Conservation (phyloP, 805 yeast species). For the Kluyveromyces lactis region DNA sequence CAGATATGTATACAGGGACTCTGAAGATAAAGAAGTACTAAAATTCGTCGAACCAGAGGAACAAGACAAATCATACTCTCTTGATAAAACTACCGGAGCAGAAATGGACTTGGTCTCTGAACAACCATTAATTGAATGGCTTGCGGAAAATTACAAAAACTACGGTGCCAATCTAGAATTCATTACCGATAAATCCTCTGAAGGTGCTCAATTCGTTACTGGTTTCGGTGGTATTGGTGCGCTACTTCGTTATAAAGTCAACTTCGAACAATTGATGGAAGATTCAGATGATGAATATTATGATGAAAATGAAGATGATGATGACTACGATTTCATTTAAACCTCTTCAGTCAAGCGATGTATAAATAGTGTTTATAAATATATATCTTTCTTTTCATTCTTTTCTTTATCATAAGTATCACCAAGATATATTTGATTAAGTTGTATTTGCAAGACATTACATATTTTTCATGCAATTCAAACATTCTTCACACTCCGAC, state of each 20-base stretch:
- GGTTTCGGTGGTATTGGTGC: conserved; percentile 99
- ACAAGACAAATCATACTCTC: conserved; percentile 63
- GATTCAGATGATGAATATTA: conserved; percentile 86
- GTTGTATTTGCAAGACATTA: too few species aligned
- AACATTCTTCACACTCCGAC: too few species aligned
- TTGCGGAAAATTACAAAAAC: conserved; percentile 90
- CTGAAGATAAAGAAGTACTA: conserved; percentile 69
- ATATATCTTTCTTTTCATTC: background rate
- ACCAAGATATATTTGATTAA: too few species aligned
- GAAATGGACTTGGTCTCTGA: conserved; percentile 89
- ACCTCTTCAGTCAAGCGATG: background rate
- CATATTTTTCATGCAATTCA: too few species aligned
- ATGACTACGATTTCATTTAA: conserved; percentile 32
- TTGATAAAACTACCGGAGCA: conserved; percentile 78
- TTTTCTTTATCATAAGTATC: background rate
- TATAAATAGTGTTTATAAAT: background rate
- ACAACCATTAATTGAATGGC: conserved; percentile 87
- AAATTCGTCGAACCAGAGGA: conserved; percentile 55
- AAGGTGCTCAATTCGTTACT: conserved; percentile 96
- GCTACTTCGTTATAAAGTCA: conserved; percentile 87
- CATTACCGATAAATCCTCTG: conserved; percentile 92
- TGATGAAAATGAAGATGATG: conserved; percentile 44
- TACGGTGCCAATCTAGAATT: conserved; percentile 95
- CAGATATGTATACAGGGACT: conserved; percentile 76
- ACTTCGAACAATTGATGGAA: conserved; percentile 89